These are phyloP conservation scores for Cardamine chenopodiifolia DNA, from an alignment of 345 rosid species.

Conservation along the genomic window DNA sequence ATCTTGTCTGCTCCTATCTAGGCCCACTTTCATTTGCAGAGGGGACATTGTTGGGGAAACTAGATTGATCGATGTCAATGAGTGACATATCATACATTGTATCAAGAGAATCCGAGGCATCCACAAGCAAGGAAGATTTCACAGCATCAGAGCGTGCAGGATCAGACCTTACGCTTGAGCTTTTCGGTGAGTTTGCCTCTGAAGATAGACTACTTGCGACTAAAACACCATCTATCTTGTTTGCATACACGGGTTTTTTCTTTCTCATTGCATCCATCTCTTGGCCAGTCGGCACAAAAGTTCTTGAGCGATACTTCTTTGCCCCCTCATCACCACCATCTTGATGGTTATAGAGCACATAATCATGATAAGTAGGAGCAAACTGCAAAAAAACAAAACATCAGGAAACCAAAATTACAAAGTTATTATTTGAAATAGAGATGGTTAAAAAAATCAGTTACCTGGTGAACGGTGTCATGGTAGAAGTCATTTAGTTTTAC, in stretches of 20 bases:
- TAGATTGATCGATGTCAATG: constrained; percentile 83
- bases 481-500: constrained; percentile 92
- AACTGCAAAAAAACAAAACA: constrained; percentile 60
- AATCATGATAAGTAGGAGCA: constrained; percentile 98
- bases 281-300: constrained; percentile 97
- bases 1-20: constrained; percentile 50
- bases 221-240: constrained; percentile 82
- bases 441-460: constrained; percentile 26
- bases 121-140: constrained; percentile 74
- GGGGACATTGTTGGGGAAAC: constrained; percentile 73
- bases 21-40: constrained; percentile 63
- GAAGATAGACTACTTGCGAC: constrained; percentile 71
- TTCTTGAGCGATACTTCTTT: constrained; percentile 86
- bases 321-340: constrained; percentile 87
- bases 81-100: constrained; percentile 82
- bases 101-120: constrained; percentile 57
- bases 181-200: constrained; percentile 59
- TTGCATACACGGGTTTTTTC: constrained; percentile 66
- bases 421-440: background rate
- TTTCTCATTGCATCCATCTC: constrained; percentile 96
- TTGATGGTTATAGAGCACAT: constrained; percentile 84
- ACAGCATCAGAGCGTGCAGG: constrained; percentile 49
- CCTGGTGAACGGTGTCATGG: constrained; percentile 99
- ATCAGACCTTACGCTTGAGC: constrained; percentile 45
- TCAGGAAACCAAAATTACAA: constrained; percentile 20